Evolutionary conservation across 345 rosid genomes (phyloP).

Genomic region (Hibiscus trionum): DNA sequence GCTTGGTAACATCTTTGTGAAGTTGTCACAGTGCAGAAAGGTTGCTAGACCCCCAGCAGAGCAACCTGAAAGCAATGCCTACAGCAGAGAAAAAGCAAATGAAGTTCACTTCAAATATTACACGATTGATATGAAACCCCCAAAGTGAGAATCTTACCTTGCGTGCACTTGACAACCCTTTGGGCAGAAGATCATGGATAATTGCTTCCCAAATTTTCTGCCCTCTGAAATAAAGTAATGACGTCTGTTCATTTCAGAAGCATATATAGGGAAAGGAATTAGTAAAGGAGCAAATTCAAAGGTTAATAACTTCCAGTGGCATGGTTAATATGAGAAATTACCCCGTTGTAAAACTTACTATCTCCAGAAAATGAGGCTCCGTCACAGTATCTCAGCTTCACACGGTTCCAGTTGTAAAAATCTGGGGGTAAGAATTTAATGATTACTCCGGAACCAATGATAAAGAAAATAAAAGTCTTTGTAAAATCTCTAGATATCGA

Average conservation of each 20-base stretch:
- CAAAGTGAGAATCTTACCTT: constrained; percentile 39
- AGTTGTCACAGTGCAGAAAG: constrained; percentile 69
- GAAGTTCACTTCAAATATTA: neutral
- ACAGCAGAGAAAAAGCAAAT: neutral
- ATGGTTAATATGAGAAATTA: constrained; percentile 18
- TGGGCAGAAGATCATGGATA: constrained; percentile 72
- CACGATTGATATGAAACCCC: neutral
- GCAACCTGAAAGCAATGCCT: constrained; percentile 98
- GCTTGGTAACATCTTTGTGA: constrained; percentile 48
- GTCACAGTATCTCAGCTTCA: constrained; percentile 88
- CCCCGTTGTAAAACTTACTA: constrained; percentile 54
- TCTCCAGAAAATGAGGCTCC: constrained; percentile 96
- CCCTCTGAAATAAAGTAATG: constrained; percentile 84
- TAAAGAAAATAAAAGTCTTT: neutral
- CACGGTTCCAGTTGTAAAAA: constrained; percentile 97
- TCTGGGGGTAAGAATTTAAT: constrained; percentile 32
- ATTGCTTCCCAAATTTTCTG: constrained; percentile 84
- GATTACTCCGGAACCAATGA: neutral
- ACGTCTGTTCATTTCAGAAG: constrained; percentile 46
- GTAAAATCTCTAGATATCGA: neutral
- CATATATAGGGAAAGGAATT: constrained; percentile 8
- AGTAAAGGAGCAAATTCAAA: constrained; percentile 10
- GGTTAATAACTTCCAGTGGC: neutral
- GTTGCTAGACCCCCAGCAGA: constrained; percentile 93
- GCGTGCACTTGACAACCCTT: constrained; percentile 57